Evolutionary conservation across 2,329 filamentous ascomycete species (phyloP).

Genomic region (Davidsoniella eucalypti): DNA sequence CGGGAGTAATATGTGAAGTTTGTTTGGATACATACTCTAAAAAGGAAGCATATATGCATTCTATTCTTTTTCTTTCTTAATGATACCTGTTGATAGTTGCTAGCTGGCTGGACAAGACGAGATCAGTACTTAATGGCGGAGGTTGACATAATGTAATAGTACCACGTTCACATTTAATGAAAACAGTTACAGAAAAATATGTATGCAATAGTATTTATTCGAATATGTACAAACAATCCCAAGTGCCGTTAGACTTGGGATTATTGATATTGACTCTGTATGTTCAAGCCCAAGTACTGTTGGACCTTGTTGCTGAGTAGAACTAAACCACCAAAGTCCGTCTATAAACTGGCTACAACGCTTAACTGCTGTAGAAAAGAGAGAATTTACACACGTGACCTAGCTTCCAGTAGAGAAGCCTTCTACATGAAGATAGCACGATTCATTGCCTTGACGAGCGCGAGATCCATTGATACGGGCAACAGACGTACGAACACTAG

Average conservation of each 20-base stretch:
- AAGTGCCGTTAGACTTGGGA: too few relatives aligned
- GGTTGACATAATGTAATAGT: not conserved
- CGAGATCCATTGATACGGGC: slow-evolving; percentile 19
- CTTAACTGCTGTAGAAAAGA: too few relatives aligned
- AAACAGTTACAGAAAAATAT: too few relatives aligned
- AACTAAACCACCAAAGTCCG: too few relatives aligned
- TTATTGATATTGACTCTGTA: too few relatives aligned
- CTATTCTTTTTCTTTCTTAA: too few relatives aligned
- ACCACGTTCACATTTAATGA: not conserved
- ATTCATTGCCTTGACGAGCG: slow-evolving; percentile 1
- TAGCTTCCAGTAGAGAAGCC: slow-evolving; percentile 10
- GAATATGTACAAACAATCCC: too few relatives aligned
- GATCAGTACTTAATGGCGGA: too few relatives aligned
- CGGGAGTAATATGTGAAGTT: not conserved
- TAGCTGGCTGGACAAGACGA: too few relatives aligned
- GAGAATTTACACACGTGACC: too few relatives aligned
- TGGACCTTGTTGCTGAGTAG: not conserved
- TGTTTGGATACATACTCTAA: not conserved
- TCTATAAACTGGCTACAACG: too few relatives aligned
- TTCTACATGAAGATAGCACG: slow-evolving; percentile 11
- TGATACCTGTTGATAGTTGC: too few relatives aligned
- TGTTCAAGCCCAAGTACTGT: not conserved
- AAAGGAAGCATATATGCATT: not conserved
- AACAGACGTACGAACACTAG: slow-evolving; percentile 37
- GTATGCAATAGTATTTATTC: not conserved